Base-by-base conservation (phyloP, 2,329 filamentous ascomycete genomes). In the Arthrobotrys conoides region DNA sequence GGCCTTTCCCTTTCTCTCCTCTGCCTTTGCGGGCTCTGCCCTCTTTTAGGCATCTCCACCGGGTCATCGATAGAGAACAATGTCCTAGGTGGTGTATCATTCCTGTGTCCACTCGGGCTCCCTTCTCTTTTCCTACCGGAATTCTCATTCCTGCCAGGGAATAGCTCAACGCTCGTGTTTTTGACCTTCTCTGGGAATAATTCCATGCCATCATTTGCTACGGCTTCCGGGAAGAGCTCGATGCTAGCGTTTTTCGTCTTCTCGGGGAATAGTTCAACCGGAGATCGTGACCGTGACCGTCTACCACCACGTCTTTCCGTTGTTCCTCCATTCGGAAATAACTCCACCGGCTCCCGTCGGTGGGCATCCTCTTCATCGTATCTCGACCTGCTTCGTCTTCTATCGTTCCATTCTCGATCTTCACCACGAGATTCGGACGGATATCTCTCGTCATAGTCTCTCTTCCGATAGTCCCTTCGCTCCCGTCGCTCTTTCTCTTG, bases 381-480 rank as follows among this genome's bases (percentile, higher is more conserved):
- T 61, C 81, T 67, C 16, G 83, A 83, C 66, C 84, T 83, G 36
- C 84, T 82, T 65, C 81, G 80, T 22, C 41, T 46, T 80, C 84
- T 85, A 82, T 84, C 86, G 3, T 83, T 81, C 51, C 85, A 86
- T 57, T 87, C 85, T 63, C 87, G 87, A 59, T 85, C 84, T 75
- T 85, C 85, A 53, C 85, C 85, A 80, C 86, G 86, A 20, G 76
- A 79, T 46, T 69, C 30, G 10, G 63, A 70, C 24, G 55, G 63
- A 18, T 72, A 73, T 33, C 36, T 69, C n/a, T 85, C 84, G 22
- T 83, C 82, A 71, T 83, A 82, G 33, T 88, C 89, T 24, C 89
- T 87, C 27, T 91, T 89, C 80, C 90, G 89, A 83, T 91, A 93
- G 85, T 85, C 64, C 85, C 84, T 27, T 82, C 64, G 82, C 24